Evolutionary conservation across 192 early-diverging fungal genomes (phyloP), one percentile per base, ranked within the genome.

Genomic region (Gigaspora rosea): DNA sequence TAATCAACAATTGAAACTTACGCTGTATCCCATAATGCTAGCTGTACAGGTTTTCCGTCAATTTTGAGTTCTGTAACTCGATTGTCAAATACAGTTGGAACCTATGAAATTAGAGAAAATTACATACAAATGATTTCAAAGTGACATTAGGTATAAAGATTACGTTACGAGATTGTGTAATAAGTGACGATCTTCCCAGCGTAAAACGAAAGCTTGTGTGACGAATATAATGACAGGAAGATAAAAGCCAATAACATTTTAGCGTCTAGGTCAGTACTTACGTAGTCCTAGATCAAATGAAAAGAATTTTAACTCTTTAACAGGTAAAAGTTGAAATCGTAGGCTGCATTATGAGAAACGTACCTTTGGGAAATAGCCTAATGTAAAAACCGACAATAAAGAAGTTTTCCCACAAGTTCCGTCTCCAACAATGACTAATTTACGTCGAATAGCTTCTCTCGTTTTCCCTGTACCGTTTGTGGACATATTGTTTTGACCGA

Each of bases 11-110:
- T 12, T 51, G 2, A 48, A 35, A 80, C 80, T 27, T 84, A 84
- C 77, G 96, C 96, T 76, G 96, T 98, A 91, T 99, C 97, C 95
- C 96, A 99, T 22, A 98, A 84, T 50, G 93, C 94, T 47, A 99
- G 85, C 83, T 97, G 93, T 16, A 97, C 93, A 52, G 85, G 85
- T 80, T 91, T 92, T 78, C 92, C 93, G 82, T 97, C 93, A 49
- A 93, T 90, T 72, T 93, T 88, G 68, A 99, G 88, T 75, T 97
- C 95, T 47, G 92, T 90, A 61, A 98, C 93, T 76, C 92, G 94
- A 86, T 93, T 97, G 73, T 99, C 96, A 85, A 97, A 98, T 52
- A 97, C 93, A 2, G 97, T 98, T 11, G 97, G 97, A 35, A 93
- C 89, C 82, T 95, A 94, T 48, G 86, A 81, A 83, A 12, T 54